Evolutionary conservation across 805 yeast genomes (phyloP).

Genomic region (Torulaspora quercuum): DNA sequence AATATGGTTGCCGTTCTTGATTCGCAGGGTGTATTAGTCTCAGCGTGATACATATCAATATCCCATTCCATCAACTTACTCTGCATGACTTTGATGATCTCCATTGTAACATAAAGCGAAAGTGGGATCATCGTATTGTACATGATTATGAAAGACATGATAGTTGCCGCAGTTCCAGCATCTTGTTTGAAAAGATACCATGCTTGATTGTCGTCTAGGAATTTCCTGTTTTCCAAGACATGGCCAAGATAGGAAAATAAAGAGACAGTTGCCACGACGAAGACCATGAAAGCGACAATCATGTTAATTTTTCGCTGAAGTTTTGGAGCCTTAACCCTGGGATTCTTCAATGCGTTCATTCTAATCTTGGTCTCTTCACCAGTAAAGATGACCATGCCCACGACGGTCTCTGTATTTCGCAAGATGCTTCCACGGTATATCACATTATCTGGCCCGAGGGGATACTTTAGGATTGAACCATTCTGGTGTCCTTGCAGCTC

Average conservation of each 20-base stretch:
- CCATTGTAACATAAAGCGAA: slow-evolving; percentile 94
- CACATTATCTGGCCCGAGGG: slow-evolving; percentile 79
- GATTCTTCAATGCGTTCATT: slow-evolving; percentile 88
- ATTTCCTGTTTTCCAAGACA: slow-evolving; percentile 45
- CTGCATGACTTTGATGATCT: slow-evolving; percentile 87
- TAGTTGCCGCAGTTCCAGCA: slow-evolving; percentile 81
- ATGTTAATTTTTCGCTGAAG: slow-evolving; percentile 76
- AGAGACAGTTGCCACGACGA: slow-evolving; percentile 68
- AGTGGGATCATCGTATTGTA: slow-evolving; percentile 93
- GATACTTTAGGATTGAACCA: slow-evolving; percentile 42
- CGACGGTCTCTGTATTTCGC: slow-evolving; percentile 70
- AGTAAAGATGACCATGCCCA: slow-evolving; percentile 84
- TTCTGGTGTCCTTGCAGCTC: slow-evolving; percentile 38
- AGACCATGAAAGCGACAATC: slow-evolving; percentile 85
- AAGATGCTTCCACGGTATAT: slow-evolving; percentile 85
- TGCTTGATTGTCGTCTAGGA: slow-evolving; percentile 40
- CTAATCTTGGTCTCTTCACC: slow-evolving; percentile 96
- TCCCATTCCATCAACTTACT: slow-evolving; percentile 79
- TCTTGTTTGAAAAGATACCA: slow-evolving; percentile 78
- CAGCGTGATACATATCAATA: slow-evolving; percentile 87
- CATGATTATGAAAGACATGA: slow-evolving; percentile 97
- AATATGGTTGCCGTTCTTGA: slow-evolving; percentile 93
- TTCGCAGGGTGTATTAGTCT: slow-evolving; percentile 85
- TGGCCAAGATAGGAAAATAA: slow-evolving; percentile 82
- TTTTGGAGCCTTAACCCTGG: slow-evolving; percentile 90